Evolutionary conservation across 2,329 filamentous ascomycete species (phyloP).

Genomic region (Dothiorella sarmentorum): DNA sequence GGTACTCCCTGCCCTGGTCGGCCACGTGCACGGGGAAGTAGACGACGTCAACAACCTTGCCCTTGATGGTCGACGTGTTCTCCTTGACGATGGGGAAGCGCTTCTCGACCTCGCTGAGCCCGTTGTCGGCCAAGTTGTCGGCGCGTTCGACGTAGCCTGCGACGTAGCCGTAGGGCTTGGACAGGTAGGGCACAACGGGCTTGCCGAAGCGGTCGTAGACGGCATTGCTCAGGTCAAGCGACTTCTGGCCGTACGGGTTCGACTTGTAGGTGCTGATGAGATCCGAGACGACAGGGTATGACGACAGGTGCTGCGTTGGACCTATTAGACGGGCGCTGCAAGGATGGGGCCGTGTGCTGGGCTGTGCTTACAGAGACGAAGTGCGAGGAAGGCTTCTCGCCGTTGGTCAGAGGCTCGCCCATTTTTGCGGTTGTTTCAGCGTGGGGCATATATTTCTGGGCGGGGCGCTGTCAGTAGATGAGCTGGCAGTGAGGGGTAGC

Average conservation of each 20-base stretch:
- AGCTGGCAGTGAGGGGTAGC: background rate
- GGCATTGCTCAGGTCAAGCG: slow-evolving; percentile 69
- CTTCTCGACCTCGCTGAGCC: slow-evolving; percentile 36
- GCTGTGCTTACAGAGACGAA: slow-evolving; percentile 36
- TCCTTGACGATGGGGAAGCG: slow-evolving; percentile 47
- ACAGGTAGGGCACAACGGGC: slow-evolving; percentile 73
- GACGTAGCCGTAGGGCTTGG: slow-evolving; percentile 76
- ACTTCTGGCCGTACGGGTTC: slow-evolving; percentile 80
- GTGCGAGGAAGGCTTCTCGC: slow-evolving; percentile 38
- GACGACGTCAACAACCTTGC: slow-evolving; percentile 27
- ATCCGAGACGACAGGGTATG: slow-evolving; percentile 81
- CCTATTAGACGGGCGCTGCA: slow-evolving; percentile 10
- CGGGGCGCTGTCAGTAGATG: background rate
- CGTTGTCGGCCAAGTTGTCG: slow-evolving; percentile 52
- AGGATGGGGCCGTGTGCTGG: slow-evolving; percentile 13
- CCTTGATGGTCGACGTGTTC: slow-evolving; percentile 43
- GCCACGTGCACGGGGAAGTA: slow-evolving; percentile 29
- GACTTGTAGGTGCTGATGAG: slow-evolving; percentile 73
- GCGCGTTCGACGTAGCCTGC: slow-evolving; percentile 80
- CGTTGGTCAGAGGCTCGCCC: slow-evolving; percentile 38
- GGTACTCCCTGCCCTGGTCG: slow-evolving; percentile 33
- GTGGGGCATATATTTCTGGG: slow-evolving; percentile 16
- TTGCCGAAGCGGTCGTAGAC: slow-evolving; percentile 74
- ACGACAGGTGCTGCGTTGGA: slow-evolving; percentile 66
- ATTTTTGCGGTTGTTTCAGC: slow-evolving; percentile 29